These are phyloP conservation scores for Linum lewisii DNA, from an alignment of 345 rosid genomes.

Conservation along the genomic window DNA sequence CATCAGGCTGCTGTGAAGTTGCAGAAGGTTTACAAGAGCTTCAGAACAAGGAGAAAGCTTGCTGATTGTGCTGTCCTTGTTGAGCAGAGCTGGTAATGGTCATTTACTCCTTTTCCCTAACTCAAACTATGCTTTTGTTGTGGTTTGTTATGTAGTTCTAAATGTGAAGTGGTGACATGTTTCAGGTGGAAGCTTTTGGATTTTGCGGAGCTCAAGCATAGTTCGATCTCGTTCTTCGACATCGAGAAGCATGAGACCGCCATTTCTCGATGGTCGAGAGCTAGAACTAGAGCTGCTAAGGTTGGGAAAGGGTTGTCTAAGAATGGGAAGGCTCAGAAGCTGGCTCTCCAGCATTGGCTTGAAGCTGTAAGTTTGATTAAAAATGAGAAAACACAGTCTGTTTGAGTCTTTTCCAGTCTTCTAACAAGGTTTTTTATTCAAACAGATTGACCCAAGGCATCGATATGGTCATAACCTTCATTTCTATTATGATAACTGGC, in stretches of 20 bases:
- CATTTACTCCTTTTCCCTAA: not conserved
- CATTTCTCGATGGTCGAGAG: slow-evolving; percentile 93
- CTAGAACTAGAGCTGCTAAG: slow-evolving; percentile 86
- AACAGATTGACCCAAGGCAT: slow-evolving; percentile 92
- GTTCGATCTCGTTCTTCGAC: slow-evolving; percentile 83
- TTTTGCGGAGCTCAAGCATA: slow-evolving; percentile 74
- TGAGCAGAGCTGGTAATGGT: slow-evolving; percentile 74
- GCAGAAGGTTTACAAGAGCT: slow-evolving; percentile 91
- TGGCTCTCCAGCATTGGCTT: slow-evolving; percentile 90
- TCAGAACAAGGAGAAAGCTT: slow-evolving; percentile 83
- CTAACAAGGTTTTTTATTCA: not conserved
- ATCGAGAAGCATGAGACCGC: slow-evolving; percentile 91
- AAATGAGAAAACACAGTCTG: no score
- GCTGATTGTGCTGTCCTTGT: slow-evolving; percentile 93
- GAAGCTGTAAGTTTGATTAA: slow-evolving; percentile 68
- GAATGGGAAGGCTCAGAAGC: slow-evolving; percentile 75
- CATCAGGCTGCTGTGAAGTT: slow-evolving; percentile 77
- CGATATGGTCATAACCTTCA: slow-evolving; percentile 91
- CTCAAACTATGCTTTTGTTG: not conserved
- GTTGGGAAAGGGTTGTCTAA: slow-evolving; percentile 93
- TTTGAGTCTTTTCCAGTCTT: slow-evolving; percentile 3
- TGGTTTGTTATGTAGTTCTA: slow-evolving; percentile 12
- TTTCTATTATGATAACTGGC: slow-evolving; percentile 72
- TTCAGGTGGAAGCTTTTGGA: slow-evolving; percentile 88
- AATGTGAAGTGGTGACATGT: slow-evolving; percentile 7